Evolutionary conservation across 345 rosid species (phyloP).

Genomic region (Raphanus raphanistrum): DNA sequence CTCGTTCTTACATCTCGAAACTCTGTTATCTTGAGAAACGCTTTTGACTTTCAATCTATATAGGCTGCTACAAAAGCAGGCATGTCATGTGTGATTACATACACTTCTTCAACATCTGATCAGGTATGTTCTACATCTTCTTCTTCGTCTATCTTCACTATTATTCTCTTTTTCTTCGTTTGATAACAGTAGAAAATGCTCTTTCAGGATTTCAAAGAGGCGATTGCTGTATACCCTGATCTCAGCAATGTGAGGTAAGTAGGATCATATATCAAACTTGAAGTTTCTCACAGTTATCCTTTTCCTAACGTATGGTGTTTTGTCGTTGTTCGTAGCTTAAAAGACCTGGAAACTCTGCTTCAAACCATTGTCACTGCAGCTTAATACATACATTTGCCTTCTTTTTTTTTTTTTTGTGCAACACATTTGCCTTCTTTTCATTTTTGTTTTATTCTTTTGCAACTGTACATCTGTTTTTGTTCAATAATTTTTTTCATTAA

Average conservation of each 20-base stretch:
- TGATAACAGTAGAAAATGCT: background rate
- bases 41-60: slow-evolving; percentile 16
- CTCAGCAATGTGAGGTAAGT: slow-evolving; percentile 68
- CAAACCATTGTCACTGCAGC: slow-evolving; percentile 27
- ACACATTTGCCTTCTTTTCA: slow-evolving; percentile 4
- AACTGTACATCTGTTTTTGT: slow-evolving; percentile 8
- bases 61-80: slow-evolving; percentile 91
- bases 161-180: background rate
- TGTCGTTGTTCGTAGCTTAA: slow-evolving; percentile 12
- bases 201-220: slow-evolving; percentile 77
- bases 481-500: background rate
- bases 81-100: slow-evolving; percentile 81
- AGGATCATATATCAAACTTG: background rate
- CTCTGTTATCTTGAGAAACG: no score
- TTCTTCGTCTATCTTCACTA: background rate
- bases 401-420: background rate
- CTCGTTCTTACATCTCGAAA: background rate
- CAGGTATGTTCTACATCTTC: slow-evolving; percentile 52
- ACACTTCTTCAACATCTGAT: slow-evolving; percentile 85
- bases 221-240: slow-evolving; percentile 78
- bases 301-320: background rate
- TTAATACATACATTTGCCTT: slow-evolving; percentile 6
- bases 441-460: background rate
- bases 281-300: background rate
- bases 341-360: slow-evolving; percentile 36